phyloP scores from a whole-genome alignment of 2,329 filamentous ascomycete genomes.

The Dothiorella sarmentorum region DNA sequence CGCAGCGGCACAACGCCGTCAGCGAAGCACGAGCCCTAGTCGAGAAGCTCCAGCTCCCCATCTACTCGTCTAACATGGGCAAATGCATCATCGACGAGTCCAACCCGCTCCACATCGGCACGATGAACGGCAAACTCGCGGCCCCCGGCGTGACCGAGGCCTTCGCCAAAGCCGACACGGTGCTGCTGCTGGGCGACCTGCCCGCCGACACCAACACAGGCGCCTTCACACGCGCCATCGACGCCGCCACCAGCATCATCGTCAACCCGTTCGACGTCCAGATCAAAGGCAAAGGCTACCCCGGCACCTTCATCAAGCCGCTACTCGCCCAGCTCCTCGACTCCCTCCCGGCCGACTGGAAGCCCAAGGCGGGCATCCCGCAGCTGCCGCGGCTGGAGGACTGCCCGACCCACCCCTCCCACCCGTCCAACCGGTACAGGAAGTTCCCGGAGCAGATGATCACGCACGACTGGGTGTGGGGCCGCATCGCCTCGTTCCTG shows the following conservation, averaged over 20 bases:
- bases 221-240: conserved; percentile 38
- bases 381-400: not conserved
- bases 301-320: conserved; percentile 37
- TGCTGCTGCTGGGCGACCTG: conserved; percentile 39
- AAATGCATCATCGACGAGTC: conserved; percentile 44
- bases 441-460: conserved; percentile 27
- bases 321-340: conserved; percentile 32
- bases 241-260: conserved; percentile 30
- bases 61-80: conserved; percentile 41
- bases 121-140: conserved; percentile 41
- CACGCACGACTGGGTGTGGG: conserved; percentile 45
- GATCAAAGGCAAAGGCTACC: conserved; percentile 32
- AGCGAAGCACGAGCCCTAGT: conserved; percentile 34
- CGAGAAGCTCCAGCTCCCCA: conserved; percentile 34
- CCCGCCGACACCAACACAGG: conserved; percentile 44
- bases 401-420: not conserved
- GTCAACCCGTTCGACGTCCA: conserved; percentile 39
- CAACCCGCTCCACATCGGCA: conserved; percentile 38
- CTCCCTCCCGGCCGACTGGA: conserved; percentile 22
- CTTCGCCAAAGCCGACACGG: conserved; percentile 35
- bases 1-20: conserved; percentile 37
- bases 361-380: not conserved
- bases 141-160: conserved; percentile 36
- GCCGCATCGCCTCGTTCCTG: conserved; percentile 38
- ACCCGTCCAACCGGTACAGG: not conserved